Conservation (phyloP, 805 yeast genomes). For the Sugiyamaella valdiviana region DNA sequence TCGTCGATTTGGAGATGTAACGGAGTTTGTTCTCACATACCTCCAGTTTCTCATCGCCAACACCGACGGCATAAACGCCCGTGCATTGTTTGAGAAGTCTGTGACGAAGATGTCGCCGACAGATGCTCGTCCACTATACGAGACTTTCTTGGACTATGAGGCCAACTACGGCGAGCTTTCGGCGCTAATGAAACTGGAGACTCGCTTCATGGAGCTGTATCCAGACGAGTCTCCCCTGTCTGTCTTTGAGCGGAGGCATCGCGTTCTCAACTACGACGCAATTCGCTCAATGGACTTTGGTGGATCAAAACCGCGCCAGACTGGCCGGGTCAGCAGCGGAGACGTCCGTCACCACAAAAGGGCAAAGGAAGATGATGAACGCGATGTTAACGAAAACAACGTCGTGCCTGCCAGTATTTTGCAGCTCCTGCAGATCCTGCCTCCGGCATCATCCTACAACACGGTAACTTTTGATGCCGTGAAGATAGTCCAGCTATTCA, state of each 20-base stretch:
- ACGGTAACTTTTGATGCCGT: constrained; percentile 50
- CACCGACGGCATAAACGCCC: constrained; percentile 67
- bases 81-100: constrained; percentile 76
- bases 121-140: constrained; percentile 42
- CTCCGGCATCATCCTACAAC: constrained; percentile 52
- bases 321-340: neutral
- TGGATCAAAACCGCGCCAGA: constrained; percentile 5
- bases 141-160: constrained; percentile 61
- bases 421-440: constrained; percentile 51
- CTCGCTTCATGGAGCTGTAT: constrained; percentile 58
- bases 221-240: constrained; percentile 48
- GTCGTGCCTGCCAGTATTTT: constrained; percentile 32
- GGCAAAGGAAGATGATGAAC: constrained; percentile 9
- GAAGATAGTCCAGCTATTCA: constrained; percentile 40
- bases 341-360: constrained; percentile 9
- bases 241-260: constrained; percentile 32
- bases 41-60: constrained; percentile 62
- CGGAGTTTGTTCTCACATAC: constrained; percentile 61
- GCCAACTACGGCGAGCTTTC: constrained; percentile 62
- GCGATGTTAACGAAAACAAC: constrained; percentile 21
- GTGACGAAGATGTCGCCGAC: constrained; percentile 46
- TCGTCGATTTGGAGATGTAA: constrained; percentile 48
- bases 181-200: constrained; percentile 60
- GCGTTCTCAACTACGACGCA: constrained; percentile 20
- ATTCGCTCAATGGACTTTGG: constrained; percentile 10